Conservation (phyloP, 495 filamentous ascomycete genomes). For the Umbilicaria muhlenbergii region DNA sequence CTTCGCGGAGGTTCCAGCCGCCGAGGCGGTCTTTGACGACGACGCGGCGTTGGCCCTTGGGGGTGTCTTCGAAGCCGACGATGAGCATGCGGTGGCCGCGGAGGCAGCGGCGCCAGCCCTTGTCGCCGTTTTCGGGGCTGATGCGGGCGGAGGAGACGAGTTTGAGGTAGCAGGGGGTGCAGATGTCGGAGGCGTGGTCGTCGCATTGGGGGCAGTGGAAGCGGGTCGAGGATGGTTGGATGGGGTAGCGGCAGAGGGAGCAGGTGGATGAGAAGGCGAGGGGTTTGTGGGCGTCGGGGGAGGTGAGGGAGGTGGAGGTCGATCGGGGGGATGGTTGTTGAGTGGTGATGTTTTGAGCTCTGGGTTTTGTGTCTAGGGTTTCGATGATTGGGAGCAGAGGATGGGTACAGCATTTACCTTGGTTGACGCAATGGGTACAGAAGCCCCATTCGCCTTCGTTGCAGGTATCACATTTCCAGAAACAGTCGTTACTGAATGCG, state of each 20-base stretch:
- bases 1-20: constrained; percentile 43
- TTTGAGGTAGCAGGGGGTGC: constrained; percentile 54
- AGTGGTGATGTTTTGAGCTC: constrained; percentile 10
- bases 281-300: constrained; percentile 29
- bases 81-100: constrained; percentile 73
- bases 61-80: constrained; percentile 49
- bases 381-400: constrained; percentile 48
- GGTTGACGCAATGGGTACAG: constrained; percentile 68
- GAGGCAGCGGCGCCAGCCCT: constrained; percentile 68
- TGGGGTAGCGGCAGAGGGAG: constrained; percentile 54
- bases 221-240: constrained; percentile 49
- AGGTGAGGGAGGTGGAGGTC: constrained; percentile 12
- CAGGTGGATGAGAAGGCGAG: constrained; percentile 56
- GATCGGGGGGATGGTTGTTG: constrained; percentile 11
- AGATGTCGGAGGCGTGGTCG: constrained; percentile 71
- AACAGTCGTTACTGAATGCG: constrained; percentile 57
- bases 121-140: constrained; percentile 53
- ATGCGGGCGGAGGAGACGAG: constrained; percentile 46
- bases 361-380: constrained; percentile 8
- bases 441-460: constrained; percentile 90
- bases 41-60: constrained; percentile 36
- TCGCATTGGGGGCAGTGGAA: constrained; percentile 60
- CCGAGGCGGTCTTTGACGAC: constrained; percentile 57
- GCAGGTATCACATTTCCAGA: constrained; percentile 70
- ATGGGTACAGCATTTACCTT: constrained; percentile 62